Base-by-base conservation (phyloP, 805 yeast species). In the Schwanniomyces vanrijiae region DNA sequence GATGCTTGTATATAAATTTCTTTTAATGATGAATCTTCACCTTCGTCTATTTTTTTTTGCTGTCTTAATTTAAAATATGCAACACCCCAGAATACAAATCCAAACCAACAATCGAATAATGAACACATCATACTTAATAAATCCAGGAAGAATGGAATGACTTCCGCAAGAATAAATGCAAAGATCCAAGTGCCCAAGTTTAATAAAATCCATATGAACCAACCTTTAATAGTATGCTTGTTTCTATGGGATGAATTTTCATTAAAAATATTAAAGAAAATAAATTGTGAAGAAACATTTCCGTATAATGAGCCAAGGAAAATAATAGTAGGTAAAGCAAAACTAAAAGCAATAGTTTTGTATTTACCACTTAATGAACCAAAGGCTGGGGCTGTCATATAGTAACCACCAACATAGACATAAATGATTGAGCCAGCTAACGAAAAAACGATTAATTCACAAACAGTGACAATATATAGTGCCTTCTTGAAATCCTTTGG, bases 71-170 rank as follows among this genome's bases (percentile, higher is more conserved):
- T 71, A 57, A 78, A 72, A 59, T 60, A 81, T 0, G 86, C 85
- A 25, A 78, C 74, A 13, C 83, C 79, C 86, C 86, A 81, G 54
- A 81, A 81, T 5, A 81, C 78, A 54, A 80, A 81, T 0, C 86
- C 86, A 53, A 81, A 82, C 83, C 84, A 82, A 59, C 85, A 80
- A 59, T 81, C 86, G 55, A 81, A 81, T 43, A 82, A 64, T 2
- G 86, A 80, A 11, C 81, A 76, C 84, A 81, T 80, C 54, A 81
- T 64, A 3, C 83, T 73, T 28, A 81, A 65, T 49, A 81, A 61
- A 54, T 81, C 85, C 22, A 80, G 72, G 62, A 81, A 81, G 60
- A 81, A 81, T n/a, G 86, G 86, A 54, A 81, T 80, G 25, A 78
- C 85, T 58, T 81, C 84, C 1, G 84, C 85, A 54, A 81, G 68